phyloP scores from a whole-genome alignment of 1,139 yeast species.

The Waltiozyma sp. region DNA sequence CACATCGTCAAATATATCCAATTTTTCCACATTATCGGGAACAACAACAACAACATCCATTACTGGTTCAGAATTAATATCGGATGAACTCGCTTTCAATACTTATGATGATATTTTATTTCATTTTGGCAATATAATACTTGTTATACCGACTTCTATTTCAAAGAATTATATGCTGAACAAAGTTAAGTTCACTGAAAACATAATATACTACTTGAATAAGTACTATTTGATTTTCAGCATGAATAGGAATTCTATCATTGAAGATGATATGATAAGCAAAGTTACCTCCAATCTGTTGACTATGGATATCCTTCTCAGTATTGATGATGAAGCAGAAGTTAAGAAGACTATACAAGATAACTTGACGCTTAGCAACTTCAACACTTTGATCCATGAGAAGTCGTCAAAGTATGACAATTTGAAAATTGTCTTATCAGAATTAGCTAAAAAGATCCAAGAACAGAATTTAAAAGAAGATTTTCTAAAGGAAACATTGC shows the following conservation, averaged over 20 bases:
- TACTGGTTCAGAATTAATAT: background rate
- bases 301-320: slow-evolving; percentile 10
- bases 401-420: background rate
- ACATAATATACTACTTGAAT: slow-evolving; percentile 11
- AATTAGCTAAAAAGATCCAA: slow-evolving; percentile 6
- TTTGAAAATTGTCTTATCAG: slow-evolving; percentile 10
- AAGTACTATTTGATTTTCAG: slow-evolving; percentile 1
- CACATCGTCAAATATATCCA: background rate
- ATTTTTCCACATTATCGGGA: background rate
- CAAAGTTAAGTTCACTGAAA: slow-evolving; percentile 12
- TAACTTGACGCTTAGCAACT: slow-evolving; percentile 5
- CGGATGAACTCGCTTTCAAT: background rate
- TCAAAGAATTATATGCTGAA: slow-evolving; percentile 18
- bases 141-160: slow-evolving; percentile 14
- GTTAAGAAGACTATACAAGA: slow-evolving; percentile 9
- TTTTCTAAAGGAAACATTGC: background rate
- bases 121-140: slow-evolving; percentile 17
- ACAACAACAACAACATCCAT: background rate
- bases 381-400: background rate
- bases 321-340: slow-evolving; percentile 14
- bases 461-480: slow-evolving; percentile 3
- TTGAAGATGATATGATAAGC: slow-evolving; percentile 4
- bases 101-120: slow-evolving; percentile 15
- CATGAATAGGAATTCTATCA: background rate
- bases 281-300: slow-evolving; percentile 9